Evolutionary conservation across 345 rosid genomes (phyloP).

Genomic region (Punica granatum): DNA sequence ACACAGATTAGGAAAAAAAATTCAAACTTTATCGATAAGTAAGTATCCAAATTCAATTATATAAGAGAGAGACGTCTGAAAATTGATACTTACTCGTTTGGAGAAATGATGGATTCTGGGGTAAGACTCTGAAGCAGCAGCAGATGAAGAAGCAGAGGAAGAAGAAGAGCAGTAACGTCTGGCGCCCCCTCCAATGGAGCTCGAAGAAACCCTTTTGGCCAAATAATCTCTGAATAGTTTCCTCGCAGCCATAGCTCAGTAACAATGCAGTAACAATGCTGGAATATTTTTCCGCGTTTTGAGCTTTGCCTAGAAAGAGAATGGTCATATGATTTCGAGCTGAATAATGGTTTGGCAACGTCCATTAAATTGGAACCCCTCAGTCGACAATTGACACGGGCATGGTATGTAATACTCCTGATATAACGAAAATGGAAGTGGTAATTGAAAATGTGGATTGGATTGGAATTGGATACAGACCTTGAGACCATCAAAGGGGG

Average conservation of each 20-base stretch:
- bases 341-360: no score
- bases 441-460: no score
- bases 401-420: no score
- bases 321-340: no score
- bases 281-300: no score
- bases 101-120: conserved; percentile 63
- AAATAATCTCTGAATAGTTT: conserved; percentile 1
- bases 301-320: no score
- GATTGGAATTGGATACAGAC: conserved; percentile 19
- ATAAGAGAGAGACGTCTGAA: neutral
- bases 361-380: no score
- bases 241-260: conserved; percentile 1
- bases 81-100: conserved; percentile 38
- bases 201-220: conserved; percentile 2
- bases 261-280: no score
- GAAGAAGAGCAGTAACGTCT: conserved; percentile 3
- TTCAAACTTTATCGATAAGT: neutral
- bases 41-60: neutral
- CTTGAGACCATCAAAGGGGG: conserved; percentile 92
- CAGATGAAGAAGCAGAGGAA: neutral
- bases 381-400: no score
- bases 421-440: no score
- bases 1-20: neutral
- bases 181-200: neutral
- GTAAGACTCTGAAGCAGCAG: conserved; percentile 8